Conservation (phyloP, 495 filamentous ascomycete species). For the Amorphotheca resinae region DNA sequence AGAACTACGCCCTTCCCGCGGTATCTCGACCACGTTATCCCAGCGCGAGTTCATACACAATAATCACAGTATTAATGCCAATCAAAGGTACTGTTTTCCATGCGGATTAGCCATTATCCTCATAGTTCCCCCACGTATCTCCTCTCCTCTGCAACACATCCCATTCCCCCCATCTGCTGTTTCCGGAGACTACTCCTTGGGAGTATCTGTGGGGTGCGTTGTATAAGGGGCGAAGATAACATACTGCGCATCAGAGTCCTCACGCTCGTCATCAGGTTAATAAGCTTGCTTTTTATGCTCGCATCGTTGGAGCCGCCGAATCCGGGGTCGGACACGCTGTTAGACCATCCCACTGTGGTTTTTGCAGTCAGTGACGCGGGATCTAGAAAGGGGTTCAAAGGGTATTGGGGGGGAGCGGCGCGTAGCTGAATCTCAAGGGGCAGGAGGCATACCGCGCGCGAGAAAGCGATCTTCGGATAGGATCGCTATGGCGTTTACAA, state of each 20-base stretch:
- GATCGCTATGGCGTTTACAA: constrained; percentile 89
- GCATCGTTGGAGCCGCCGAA: constrained; percentile 53
- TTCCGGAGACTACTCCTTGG: neutral
- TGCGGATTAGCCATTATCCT: neutral
- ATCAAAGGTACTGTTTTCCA: constrained; percentile 71
- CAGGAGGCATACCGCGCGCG: constrained; percentile 68
- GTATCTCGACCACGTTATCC: constrained; percentile 40
- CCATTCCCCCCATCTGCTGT: neutral
- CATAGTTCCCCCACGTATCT: neutral
- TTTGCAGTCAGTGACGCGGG: too few relatives aligned
- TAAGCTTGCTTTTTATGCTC: constrained; percentile 75
- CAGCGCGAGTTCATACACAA: constrained; percentile 77
- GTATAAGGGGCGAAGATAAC: constrained; percentile 27
- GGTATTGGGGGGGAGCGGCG: too few relatives aligned
- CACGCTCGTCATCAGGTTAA: constrained; percentile 84
- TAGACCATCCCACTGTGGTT: constrained; percentile 66
- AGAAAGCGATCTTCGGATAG: constrained; percentile 97
- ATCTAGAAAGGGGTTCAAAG: too few relatives aligned
- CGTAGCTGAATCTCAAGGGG: too few relatives aligned
- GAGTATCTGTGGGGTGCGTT: too few relatives aligned
- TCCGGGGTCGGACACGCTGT: constrained; percentile 47
- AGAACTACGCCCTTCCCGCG: too few relatives aligned
- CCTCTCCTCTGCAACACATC: neutral
- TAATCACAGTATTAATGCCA: constrained; percentile 78
- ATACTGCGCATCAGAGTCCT: constrained; percentile 89